Percentiles rank a stretch among this genome's conserved stretches.
Conservation (phyloP, 768 basidiomycete genomes). For the Tulasnella sp. region DNA sequence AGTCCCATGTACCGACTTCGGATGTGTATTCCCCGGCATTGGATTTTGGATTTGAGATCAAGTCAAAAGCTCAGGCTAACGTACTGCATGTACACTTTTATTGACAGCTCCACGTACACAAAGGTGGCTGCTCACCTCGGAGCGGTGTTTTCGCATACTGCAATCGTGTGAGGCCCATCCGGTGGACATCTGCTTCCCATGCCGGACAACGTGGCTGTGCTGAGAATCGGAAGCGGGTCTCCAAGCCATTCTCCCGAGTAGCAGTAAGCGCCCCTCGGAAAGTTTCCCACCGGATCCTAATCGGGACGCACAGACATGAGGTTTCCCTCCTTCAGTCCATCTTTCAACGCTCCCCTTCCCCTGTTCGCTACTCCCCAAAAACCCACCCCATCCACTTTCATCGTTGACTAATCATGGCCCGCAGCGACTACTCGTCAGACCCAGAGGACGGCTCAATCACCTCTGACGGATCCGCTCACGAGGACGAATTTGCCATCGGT, state of each 20-base stretch:
- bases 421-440: constrained; percentile 19
- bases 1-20: no score
- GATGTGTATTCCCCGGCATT: no score
- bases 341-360: not conserved
- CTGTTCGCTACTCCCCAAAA: not conserved
- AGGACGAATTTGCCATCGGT: constrained; percentile 6
- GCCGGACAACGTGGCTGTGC: no score
- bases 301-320: not conserved
- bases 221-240: not conserved
- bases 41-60: no score
- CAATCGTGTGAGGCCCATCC: no score
- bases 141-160: no score
- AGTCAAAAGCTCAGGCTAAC: no score
- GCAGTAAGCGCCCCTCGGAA: not conserved
- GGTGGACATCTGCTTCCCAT: no score
- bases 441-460: constrained; percentile 26
- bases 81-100: no score
- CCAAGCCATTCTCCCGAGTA: not conserved
- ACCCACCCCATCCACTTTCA: not conserved
- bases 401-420: not conserved
- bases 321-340: not conserved
- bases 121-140: no score
- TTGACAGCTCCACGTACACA: no score
- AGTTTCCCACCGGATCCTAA: not conserved
- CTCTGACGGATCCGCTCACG: constrained; percentile 16